Conservation (phyloP, 2,329 filamentous ascomycete genomes). For the Aspergillus proliferans region DNA sequence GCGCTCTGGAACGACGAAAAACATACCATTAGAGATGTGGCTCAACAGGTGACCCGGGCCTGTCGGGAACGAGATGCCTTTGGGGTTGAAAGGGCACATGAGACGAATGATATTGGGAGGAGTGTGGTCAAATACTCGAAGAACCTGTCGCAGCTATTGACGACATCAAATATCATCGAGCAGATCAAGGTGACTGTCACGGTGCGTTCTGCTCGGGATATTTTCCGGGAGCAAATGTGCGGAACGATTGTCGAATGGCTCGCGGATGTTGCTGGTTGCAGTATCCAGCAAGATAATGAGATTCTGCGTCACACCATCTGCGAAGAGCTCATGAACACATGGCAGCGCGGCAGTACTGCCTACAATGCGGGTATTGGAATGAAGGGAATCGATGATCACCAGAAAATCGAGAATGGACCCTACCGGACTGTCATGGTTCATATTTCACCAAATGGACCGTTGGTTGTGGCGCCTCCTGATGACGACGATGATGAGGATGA, state of each 20-base stretch:
- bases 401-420: conserved; percentile 50
- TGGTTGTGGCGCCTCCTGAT: conserved; percentile 43
- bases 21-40: conserved; percentile 87
- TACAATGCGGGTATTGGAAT: conserved; percentile 71
- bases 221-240: conserved; percentile 97
- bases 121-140: conserved; percentile 73
- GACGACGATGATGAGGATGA: conserved; percentile 37
- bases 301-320: conserved; percentile 78
- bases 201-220: conserved; percentile 86
- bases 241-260: conserved; percentile 97
- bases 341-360: conserved; percentile 78
- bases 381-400: conserved; percentile 76
- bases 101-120: conserved; percentile 82
- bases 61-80: conserved; percentile 67
- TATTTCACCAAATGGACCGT: conserved; percentile 36
- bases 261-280: conserved; percentile 83
- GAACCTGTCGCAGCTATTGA: conserved; percentile 66
- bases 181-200: conserved; percentile 95
- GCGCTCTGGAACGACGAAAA: conserved; percentile 98
- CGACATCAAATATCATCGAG: conserved; percentile 79
- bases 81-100: conserved; percentile 69
- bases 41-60: conserved; percentile 81
- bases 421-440: conserved; percentile 36
- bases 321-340: conserved; percentile 82
- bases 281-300: conserved; percentile 70